phyloP scores from a whole-genome alignment of 176 grass and related monocot species.

The Ananas comosus region DNA sequence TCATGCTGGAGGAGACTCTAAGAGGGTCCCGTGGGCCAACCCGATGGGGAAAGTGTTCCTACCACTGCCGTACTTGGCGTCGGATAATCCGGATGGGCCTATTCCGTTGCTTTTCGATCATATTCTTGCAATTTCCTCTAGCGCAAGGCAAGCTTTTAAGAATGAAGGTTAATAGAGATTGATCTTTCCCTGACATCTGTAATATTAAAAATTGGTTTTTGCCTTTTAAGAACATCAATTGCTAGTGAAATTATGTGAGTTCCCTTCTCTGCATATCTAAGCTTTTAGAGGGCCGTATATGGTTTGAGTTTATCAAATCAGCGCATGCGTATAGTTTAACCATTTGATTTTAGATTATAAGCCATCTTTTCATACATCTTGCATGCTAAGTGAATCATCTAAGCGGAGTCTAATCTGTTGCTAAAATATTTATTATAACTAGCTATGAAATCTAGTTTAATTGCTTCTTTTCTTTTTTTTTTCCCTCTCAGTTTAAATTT shows the following conservation, averaged over 20 bases:
- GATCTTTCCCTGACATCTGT: background rate
- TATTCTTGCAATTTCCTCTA: slow-evolving; percentile 72
- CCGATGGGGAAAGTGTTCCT: slow-evolving; percentile 91
- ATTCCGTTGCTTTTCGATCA: slow-evolving; percentile 87
- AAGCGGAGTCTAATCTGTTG: too few relatives aligned
- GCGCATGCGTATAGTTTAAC: too few relatives aligned
- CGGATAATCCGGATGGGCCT: slow-evolving; percentile 67
- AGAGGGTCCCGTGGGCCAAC: slow-evolving; percentile 94
- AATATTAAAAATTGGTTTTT: background rate
- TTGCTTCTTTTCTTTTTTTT: too few relatives aligned
- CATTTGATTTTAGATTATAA: too few relatives aligned
- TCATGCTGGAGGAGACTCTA: slow-evolving; percentile 88
- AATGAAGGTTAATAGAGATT: slow-evolving; percentile 48
- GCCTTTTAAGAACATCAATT: background rate
- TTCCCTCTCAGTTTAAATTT: too few relatives aligned
- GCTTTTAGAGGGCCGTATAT: background rate
- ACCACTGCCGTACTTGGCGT: slow-evolving; percentile 64
- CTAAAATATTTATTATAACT: too few relatives aligned
- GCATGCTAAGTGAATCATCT: too few relatives aligned
- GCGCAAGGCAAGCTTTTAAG: slow-evolving; percentile 80
- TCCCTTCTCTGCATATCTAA: background rate
- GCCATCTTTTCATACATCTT: too few relatives aligned
- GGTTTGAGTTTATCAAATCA: too few relatives aligned
- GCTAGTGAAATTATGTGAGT: background rate
- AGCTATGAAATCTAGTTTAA: too few relatives aligned